Percentiles rank a stretch among this genome's conserved stretches.
Conservation (phyloP, 306 rosid genomes). For the Cicer chorassanicum region DNA sequence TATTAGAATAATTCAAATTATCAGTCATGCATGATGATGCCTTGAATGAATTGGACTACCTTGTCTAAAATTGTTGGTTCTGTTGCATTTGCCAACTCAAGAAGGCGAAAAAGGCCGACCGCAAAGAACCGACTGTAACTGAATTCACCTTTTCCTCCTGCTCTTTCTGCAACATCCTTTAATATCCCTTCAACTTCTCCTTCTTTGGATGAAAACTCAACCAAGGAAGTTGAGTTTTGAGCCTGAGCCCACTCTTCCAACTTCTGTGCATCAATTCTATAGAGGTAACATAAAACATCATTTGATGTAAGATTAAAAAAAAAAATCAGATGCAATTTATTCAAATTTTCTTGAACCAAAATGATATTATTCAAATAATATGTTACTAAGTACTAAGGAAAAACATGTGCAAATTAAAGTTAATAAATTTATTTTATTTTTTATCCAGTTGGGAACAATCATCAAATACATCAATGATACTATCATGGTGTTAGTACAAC, state of each 20-base stretch:
- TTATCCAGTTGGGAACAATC: not conserved
- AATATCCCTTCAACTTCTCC: conserved; percentile 80
- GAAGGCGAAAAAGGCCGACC: conserved; percentile 86
- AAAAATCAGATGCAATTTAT: conserved; percentile 12
- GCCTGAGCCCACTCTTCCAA: conserved; percentile 90
- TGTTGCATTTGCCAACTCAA: conserved; percentile 83
- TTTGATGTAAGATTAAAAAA: conserved; percentile 28
- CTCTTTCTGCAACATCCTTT: conserved; percentile 83
- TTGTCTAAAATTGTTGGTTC: conserved; percentile 85
- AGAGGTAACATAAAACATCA: conserved; percentile 39
- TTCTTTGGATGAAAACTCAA: conserved; percentile 79
- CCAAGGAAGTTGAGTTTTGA: conserved; percentile 71
- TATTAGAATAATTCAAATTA: conserved; percentile 20
- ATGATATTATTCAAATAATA: too few relatives aligned
- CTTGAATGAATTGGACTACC: conserved; percentile 53
- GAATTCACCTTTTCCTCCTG: conserved; percentile 69
- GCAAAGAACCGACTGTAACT: conserved; percentile 94
- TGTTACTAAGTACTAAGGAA: too few relatives aligned
- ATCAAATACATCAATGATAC: not conserved
- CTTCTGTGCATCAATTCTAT: conserved; percentile 77
- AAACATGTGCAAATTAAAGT: too few relatives aligned
- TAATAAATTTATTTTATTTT: too few relatives aligned
- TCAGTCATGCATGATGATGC: conserved; percentile 19
- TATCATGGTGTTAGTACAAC: not conserved
- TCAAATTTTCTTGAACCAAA: not conserved